Percentiles rank a stretch among this genome's conserved stretches.
These are phyloP conservation scores for Tuber melanosporum DNA, from an alignment of 495 filamentous ascomycete genomes.

Conservation along the genomic window DNA sequence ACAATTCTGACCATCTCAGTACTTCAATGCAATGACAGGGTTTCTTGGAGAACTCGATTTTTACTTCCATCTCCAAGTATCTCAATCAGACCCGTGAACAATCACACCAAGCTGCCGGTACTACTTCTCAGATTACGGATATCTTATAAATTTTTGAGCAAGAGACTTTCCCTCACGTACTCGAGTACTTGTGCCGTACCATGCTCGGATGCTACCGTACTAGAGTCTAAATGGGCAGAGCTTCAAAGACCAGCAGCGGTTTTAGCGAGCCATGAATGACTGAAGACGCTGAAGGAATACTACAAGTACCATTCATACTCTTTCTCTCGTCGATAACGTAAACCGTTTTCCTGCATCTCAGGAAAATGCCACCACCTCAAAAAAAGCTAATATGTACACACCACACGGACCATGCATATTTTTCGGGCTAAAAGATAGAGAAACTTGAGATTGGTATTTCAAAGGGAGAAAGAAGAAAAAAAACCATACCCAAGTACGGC, in stretches of 20 bases:
- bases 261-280: not conserved
- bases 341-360: not conserved
- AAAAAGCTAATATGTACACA: not conserved
- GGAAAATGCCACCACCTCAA: not conserved
- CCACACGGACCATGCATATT: not conserved
- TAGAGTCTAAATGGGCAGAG: not conserved
- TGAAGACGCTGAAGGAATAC: not conserved
- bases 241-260: not conserved
- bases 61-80: not conserved
- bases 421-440: not conserved
- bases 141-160: not conserved
- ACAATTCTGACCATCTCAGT: too few species aligned
- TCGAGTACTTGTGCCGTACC: not conserved
- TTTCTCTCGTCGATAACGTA: not conserved
- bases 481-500: not conserved
- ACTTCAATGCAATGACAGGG: too few species aligned
- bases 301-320: not conserved
- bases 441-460: conserved; percentile 11
- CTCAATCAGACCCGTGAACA: not conserved
- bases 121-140: not conserved
- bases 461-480: conserved; percentile 13
- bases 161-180: not conserved
- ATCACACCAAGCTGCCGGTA: not conserved
- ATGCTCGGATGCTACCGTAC: not conserved
- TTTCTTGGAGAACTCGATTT: too few species aligned